A percentile compares a stretch with the other conserved stretches of the same genome.
Conservation (phyloP, 1,139 yeast species). For the Yamadazyma atmosphaerica region DNA sequence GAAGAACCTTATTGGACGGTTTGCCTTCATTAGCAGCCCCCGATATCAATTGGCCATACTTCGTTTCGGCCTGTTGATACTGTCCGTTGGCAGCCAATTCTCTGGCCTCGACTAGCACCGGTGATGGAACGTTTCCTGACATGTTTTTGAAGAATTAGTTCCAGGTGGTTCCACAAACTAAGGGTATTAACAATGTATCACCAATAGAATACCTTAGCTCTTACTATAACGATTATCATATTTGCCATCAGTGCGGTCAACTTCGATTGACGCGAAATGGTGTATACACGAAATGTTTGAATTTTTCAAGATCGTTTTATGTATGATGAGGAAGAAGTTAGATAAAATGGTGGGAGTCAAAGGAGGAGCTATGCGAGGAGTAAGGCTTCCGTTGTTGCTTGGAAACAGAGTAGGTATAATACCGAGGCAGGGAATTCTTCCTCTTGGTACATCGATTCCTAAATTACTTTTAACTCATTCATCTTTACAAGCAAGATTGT, state of each 20-base stretch:
- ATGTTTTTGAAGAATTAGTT: constrained; percentile 7
- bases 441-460: too few species aligned
- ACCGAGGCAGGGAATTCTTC: too few species aligned
- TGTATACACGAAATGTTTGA: neutral
- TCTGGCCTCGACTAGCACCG: constrained; percentile 55
- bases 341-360: neutral
- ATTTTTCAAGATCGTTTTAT: neutral
- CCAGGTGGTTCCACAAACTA: too few species aligned
- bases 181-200: too few species aligned
- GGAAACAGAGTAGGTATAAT: neutral
- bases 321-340: too few species aligned
- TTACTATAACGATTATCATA: too few species aligned
- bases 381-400: neutral
- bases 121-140: constrained; percentile 22
- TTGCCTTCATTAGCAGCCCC: constrained; percentile 11
- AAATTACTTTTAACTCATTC: too few species aligned
- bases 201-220: too few species aligned
- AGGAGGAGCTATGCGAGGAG: too few species aligned
- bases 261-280: neutral
- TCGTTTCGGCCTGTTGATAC: constrained; percentile 54
- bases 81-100: constrained; percentile 50
- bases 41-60: constrained; percentile 17
- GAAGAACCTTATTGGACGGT: constrained; percentile 14
- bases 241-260: constrained; percentile 2
- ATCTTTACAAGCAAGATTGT: constrained; percentile 1